A percentile compares a stretch with the other conserved stretches of the same genome.
Evolutionary conservation across 805 yeast genomes (phyloP).

Genomic region (Candida awuae): DNA sequence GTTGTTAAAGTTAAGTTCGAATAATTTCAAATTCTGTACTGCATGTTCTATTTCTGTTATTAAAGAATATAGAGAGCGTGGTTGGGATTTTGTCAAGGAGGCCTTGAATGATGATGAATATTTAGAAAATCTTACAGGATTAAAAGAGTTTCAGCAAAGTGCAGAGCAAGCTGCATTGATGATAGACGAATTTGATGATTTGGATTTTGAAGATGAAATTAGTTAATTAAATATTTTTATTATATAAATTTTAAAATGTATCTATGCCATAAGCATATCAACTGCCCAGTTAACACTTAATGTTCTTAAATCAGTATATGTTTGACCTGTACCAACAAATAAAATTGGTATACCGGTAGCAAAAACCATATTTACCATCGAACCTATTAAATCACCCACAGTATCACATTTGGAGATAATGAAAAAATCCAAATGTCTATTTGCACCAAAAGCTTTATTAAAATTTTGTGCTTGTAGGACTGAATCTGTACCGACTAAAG

Average conservation of each 20-base stretch:
- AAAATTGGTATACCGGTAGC: conserved; percentile 92
- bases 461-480: conserved; percentile 92
- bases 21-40: conserved; percentile 71
- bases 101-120: conserved; percentile 62
- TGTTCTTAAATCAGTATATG: conserved; percentile 87
- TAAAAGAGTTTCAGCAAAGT: conserved; percentile 59
- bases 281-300: conserved; percentile 91
- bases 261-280: conserved; percentile 61
- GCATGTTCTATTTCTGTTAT: conserved; percentile 71
- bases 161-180: conserved; percentile 48
- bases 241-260: neutral
- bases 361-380: conserved; percentile 95
- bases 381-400: conserved; percentile 92
- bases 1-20: conserved; percentile 58
- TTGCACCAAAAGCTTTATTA: conserved; percentile 85
- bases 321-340: conserved; percentile 95
- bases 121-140: conserved; percentile 74
- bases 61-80: conserved; percentile 38
- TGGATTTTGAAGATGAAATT: conserved; percentile 10
- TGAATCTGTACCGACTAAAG: conserved; percentile 94
- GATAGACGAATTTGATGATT: conserved; percentile 31
- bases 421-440: conserved; percentile 77
- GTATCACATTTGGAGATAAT: conserved; percentile 94
- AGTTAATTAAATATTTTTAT: neutral
- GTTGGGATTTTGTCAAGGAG: conserved; percentile 74